Percentiles rank a stretch among this genome's conserved stretches.
Conservation (phyloP, 768 basidiomycete genomes). For the Dioszegia hungarica region DNA sequence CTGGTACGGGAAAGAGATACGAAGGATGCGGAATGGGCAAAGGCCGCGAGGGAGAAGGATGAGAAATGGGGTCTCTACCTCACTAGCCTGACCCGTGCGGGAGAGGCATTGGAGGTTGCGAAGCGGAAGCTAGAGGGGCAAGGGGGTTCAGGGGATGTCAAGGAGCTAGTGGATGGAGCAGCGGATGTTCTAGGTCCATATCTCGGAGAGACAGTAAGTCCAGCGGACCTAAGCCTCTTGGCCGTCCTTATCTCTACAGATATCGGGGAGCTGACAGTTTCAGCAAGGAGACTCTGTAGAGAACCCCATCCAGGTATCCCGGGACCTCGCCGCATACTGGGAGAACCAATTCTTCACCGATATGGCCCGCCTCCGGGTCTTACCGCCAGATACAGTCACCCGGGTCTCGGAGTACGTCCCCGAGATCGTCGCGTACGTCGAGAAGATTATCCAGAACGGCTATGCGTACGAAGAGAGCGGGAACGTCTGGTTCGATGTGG, state of each 20-base stretch:
- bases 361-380: slow-evolving; percentile 81
- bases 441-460: slow-evolving; percentile 77
- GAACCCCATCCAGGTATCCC: slow-evolving; percentile 73
- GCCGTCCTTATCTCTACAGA: slow-evolving; percentile 1
- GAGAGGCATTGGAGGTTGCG: slow-evolving; percentile 58
- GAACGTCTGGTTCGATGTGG: slow-evolving; percentile 88
- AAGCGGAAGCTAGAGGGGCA: slow-evolving; percentile 52
- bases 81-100: slow-evolving; percentile 61
- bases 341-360: slow-evolving; percentile 84
- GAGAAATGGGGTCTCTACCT: slow-evolving; percentile 93
- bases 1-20: slow-evolving; percentile 55
- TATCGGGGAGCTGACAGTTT: no score
- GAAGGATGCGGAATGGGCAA: slow-evolving; percentile 61
- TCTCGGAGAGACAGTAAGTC: slow-evolving; percentile 33
- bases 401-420: slow-evolving; percentile 96
- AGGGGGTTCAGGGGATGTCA: slow-evolving; percentile 28
- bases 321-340: slow-evolving; percentile 77
- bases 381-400: slow-evolving; percentile 82
- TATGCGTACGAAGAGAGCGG: slow-evolving; percentile 73
- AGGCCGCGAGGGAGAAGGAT: slow-evolving; percentile 67
- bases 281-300: slow-evolving; percentile 77
- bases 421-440: slow-evolving; percentile 84
- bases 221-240: background rate
- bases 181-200: slow-evolving; percentile 65
- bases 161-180: slow-evolving; percentile 62